Evolutionary conservation across 169 alveolate genomes (phyloP), one percentile per base, ranked within the genome.

Genomic region (Plasmodium gallinaceum): DNA sequence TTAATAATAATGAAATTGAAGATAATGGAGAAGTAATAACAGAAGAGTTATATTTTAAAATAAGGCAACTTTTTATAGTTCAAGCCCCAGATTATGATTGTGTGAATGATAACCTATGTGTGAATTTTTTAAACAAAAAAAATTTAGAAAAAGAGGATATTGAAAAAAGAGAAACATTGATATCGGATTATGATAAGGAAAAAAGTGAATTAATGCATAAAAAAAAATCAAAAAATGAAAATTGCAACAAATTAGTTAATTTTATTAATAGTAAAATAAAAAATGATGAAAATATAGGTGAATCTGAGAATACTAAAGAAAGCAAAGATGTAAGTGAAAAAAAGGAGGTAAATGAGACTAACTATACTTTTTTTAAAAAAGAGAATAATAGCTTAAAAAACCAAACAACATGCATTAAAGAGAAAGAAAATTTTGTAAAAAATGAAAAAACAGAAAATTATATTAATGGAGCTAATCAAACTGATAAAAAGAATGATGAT

Each of bases 11-110:
- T 39, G 65, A 66, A 42, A 80, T 80, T 5, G 64, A 54, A 8
- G 74, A 52, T 26, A 69, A 80, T 54, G 90, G 66, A 24, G 85
- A 80, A 39, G 32, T 69, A 37, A 80, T 80, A 52, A 80, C 90
- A 1, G 90, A 80, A 68, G 90, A 80, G n/a, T 58, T 80, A 22
- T 80, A 80, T 80, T 80, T 80, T 46, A 80, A 80, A 45, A 80
- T 80, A 14, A 66, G 90, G 39, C 90, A 80, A 70, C 90, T 80
- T 16, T 80, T 80, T 58, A 80, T 80, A 8, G 76, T 80, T 6
- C 90, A 80, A 37, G 90, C 90, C 0, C 90, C 90, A 16, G 90
- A 80, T 52, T 80, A 80, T 46, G 80, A 80, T 61, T 80, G 90
- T 72, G 70, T 66, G 7, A 80, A 80, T 80, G 90, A 80, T 42